Percentiles rank a stretch among this genome's conserved stretches.
phyloP scores from a whole-genome alignment of 2,329 filamentous ascomycete genomes.

The Penicillium sp. region DNA sequence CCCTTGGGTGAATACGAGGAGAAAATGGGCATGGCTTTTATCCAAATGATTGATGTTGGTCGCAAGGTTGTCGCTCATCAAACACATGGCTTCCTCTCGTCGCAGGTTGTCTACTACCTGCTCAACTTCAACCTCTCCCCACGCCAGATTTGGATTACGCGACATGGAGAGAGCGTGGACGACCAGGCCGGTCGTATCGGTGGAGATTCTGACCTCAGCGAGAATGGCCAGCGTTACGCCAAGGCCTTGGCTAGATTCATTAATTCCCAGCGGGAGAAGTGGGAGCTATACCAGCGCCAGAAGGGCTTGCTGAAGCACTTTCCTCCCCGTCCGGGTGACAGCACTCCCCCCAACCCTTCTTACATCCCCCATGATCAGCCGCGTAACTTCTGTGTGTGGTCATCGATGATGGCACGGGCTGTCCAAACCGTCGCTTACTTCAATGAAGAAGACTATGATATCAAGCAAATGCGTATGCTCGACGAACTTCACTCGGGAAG shows the following conservation, averaged over 20 bases:
- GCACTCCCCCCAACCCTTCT: conserved; percentile 92
- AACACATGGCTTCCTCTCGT: conserved; percentile 86
- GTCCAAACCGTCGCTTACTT: conserved; percentile 87
- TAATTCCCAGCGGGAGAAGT: conserved; percentile 72
- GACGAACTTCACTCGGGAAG: conserved; percentile 92
- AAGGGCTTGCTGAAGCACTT: conserved; percentile 76
- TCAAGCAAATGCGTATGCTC: conserved; percentile 97
- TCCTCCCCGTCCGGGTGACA: conserved; percentile 86
- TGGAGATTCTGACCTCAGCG: conserved; percentile 81
- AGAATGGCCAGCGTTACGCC: conserved; percentile 76
- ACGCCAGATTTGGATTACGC: conserved; percentile 95
- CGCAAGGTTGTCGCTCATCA: conserved; percentile 90
- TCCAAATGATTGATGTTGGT: conserved; percentile 97
- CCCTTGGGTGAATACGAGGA: conserved; percentile 91
- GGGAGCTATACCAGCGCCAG: conserved; percentile 78
- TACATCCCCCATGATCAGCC: conserved; percentile 59
- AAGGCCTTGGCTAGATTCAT: conserved; percentile 80
- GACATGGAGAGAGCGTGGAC: conserved; percentile 88
- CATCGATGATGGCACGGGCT: conserved; percentile 89
- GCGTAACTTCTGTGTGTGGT: conserved; percentile 96
- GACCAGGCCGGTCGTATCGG: conserved; percentile 87
- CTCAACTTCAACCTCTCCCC: conserved; percentile 96
- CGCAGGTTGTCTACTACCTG: conserved; percentile 89
- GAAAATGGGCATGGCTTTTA: conserved; percentile 85
- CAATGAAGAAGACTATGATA: conserved; percentile 91